Evolutionary conservation across 257 asterid species (phyloP).

Genomic region (Craterostigma plantagineum): DNA sequence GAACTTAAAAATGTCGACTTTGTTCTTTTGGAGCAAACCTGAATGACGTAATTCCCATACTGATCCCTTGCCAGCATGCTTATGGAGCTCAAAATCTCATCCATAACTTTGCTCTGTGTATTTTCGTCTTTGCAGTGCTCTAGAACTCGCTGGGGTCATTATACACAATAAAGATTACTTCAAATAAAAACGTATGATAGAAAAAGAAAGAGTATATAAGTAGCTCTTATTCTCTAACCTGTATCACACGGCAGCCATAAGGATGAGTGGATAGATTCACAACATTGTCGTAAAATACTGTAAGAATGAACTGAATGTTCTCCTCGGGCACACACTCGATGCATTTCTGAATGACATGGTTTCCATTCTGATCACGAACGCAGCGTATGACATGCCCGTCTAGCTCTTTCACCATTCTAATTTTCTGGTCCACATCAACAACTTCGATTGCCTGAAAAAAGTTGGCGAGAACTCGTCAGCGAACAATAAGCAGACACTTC

Average conservation of each 20-base stretch:
- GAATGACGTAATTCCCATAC: slow-evolving; percentile 73
- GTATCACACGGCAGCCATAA: slow-evolving; percentile 82
- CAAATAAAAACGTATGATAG: slow-evolving; percentile 3
- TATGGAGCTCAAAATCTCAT: slow-evolving; percentile 48
- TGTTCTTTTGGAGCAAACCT: slow-evolving; percentile 31
- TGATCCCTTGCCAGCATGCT: slow-evolving; percentile 70
- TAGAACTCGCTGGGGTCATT: slow-evolving; percentile 39
- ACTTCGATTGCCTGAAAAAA: slow-evolving; percentile 57
- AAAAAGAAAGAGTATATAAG: background rate
- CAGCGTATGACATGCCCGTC: slow-evolving; percentile 73
- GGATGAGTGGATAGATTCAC: slow-evolving; percentile 67
- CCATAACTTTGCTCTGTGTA: slow-evolving; percentile 56
- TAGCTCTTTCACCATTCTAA: slow-evolving; percentile 58
- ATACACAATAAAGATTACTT: no score
- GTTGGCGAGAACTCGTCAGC: no score
- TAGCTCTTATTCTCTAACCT: slow-evolving; percentile 20
- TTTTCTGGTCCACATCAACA: slow-evolving; percentile 54
- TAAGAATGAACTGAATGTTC: slow-evolving; percentile 38
- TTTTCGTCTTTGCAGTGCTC: slow-evolving; percentile 47
- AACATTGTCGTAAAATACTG: slow-evolving; percentile 47
- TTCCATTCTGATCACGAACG: slow-evolving; percentile 75
- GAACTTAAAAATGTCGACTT: background rate
- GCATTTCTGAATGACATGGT: slow-evolving; percentile 77
- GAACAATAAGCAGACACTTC: no score
- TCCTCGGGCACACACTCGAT: slow-evolving; percentile 70